Evolutionary conservation across 2,329 filamentous ascomycete species (phyloP).

Genomic region (Diplodia corticola): DNA sequence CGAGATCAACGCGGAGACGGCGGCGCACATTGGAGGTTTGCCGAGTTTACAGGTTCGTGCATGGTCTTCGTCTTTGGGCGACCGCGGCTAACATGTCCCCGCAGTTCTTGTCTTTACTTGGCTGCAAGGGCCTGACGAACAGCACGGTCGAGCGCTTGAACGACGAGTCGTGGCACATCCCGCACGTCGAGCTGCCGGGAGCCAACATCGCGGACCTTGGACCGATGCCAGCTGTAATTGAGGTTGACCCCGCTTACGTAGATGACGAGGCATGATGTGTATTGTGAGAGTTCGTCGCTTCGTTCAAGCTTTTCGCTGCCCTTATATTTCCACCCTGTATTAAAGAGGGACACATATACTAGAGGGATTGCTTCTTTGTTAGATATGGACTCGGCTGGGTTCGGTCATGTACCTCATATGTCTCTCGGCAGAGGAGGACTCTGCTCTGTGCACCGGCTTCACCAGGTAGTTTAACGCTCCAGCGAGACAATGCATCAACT

Average conservation of each 20-base stretch:
- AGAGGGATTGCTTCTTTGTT: background rate
- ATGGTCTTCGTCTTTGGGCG: background rate
- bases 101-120: constrained; percentile 33
- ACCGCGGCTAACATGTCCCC: constrained; percentile 12
- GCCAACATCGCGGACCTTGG: constrained; percentile 15
- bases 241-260: constrained; percentile 36
- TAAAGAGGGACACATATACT: background rate
- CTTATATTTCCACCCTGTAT: background rate
- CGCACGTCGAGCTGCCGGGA: constrained; percentile 26
- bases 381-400: background rate
- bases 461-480: background rate
- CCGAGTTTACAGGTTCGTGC: constrained; percentile 29
- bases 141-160: constrained; percentile 30
- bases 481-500: background rate
- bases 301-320: background rate
- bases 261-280: constrained; percentile 19
- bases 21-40: constrained; percentile 28
- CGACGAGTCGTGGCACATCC: constrained; percentile 31
- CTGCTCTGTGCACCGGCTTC: background rate
- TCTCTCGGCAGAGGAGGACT: background rate
- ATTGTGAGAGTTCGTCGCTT: background rate
- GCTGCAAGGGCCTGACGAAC: constrained; percentile 31
- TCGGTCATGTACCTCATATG: background rate
- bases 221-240: constrained; percentile 28
- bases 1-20: constrained; percentile 27